phyloP scores from a whole-genome alignment of 495 filamentous ascomycete species.

The Talaromyces liani region DNA sequence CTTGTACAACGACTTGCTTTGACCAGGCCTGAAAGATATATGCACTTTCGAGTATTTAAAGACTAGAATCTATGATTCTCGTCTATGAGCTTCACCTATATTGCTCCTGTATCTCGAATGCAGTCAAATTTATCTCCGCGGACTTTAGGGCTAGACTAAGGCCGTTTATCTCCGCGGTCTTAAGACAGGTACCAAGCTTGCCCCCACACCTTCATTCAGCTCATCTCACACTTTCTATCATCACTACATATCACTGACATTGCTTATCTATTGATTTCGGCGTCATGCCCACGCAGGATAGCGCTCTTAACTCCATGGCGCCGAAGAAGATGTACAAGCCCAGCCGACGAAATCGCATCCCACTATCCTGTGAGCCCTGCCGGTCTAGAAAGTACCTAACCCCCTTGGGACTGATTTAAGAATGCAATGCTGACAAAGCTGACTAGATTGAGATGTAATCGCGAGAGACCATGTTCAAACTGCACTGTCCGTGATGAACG shows the following conservation, averaged over 20 bases:
- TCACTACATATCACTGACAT: neutral
- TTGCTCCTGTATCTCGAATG: neutral
- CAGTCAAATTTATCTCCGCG: neutral
- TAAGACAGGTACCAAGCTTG: neutral
- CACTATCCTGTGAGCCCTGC: conserved; percentile 8
- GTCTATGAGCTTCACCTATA: too few relatives aligned
- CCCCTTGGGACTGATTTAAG: neutral
- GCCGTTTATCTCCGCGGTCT: neutral
- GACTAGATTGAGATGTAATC: conserved; percentile 6
- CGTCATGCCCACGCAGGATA: neutral
- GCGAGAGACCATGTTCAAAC: conserved; percentile 5
- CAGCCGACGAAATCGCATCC: conserved; percentile 5
- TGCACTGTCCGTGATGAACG: neutral
- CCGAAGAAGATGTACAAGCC: neutral
- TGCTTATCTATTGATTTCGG: neutral
- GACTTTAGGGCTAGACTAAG: neutral
- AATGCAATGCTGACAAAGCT: neutral
- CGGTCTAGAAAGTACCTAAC: conserved; percentile 3
- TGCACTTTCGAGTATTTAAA: neutral
- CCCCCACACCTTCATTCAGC: neutral
- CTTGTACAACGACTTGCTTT: neutral
- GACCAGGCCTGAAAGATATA: neutral
- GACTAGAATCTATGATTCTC: neutral
- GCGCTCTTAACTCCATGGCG: neutral
- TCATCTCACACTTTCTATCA: neutral